phyloP scores from a whole-genome alignment of 257 asterid genomes.

The Cordia subcordata region DNA sequence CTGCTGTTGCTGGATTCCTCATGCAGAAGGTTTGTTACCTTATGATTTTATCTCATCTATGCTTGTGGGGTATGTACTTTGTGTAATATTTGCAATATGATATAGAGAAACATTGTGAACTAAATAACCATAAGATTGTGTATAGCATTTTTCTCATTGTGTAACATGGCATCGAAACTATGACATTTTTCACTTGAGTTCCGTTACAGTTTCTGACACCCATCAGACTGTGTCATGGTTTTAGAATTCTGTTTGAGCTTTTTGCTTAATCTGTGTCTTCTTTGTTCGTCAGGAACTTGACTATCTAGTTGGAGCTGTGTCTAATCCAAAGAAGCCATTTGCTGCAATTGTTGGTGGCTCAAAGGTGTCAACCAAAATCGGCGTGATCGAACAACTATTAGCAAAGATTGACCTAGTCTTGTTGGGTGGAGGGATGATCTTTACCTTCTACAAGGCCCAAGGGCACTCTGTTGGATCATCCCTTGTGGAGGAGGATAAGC shows the following conservation, averaged over 20 bases:
- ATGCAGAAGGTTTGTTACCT: slow-evolving; percentile 41
- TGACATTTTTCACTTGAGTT: too few relatives aligned
- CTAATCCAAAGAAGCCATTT: slow-evolving; percentile 72
- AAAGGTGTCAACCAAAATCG: slow-evolving; percentile 85
- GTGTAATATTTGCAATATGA: too few relatives aligned
- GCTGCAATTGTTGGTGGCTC: slow-evolving; percentile 95
- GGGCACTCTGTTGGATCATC: slow-evolving; percentile 83
- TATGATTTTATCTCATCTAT: too few relatives aligned
- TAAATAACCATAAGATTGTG: too few relatives aligned
- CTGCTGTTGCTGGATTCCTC: slow-evolving; percentile 47
- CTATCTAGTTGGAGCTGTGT: slow-evolving; percentile 85
- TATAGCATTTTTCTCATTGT: too few relatives aligned
- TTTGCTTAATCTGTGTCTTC: too few relatives aligned
- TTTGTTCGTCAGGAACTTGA: slow-evolving; percentile 57
- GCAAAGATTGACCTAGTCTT: slow-evolving; percentile 66
- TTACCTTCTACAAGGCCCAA: slow-evolving; percentile 85
- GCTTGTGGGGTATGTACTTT: too few relatives aligned
- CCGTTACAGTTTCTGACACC: too few relatives aligned
- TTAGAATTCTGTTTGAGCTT: too few relatives aligned
- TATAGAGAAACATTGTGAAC: too few relatives aligned
- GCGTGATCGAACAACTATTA: slow-evolving; percentile 79
- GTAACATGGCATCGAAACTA: too few relatives aligned
- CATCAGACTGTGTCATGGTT: too few relatives aligned
- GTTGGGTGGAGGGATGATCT: slow-evolving; percentile 89
- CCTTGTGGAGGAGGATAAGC: slow-evolving; percentile 84